A percentile compares a stretch with the other conserved stretches of the same genome.
These are phyloP conservation scores for Mediolabrus comicus DNA, from an alignment of 108 stramenopile genomes.

Conservation along the genomic window DNA sequence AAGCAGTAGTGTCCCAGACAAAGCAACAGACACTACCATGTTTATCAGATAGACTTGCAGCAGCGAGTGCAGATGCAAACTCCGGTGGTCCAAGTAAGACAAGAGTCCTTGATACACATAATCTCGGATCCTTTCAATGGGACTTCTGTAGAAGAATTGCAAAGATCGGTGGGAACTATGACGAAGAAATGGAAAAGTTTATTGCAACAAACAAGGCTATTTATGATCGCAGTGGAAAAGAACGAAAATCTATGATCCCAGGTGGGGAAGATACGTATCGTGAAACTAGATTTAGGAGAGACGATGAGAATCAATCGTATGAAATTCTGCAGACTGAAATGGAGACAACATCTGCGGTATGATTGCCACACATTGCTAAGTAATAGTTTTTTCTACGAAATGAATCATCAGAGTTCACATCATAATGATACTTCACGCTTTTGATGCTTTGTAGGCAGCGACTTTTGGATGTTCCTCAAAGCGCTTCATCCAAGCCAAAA, in stretches of 20 bases:
- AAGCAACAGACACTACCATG: constrained; percentile 31
- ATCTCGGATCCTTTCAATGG: constrained; percentile 74
- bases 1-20: constrained; percentile 54
- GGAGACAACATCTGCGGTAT: background rate
- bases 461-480: constrained; percentile 31
- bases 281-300: constrained; percentile 33
- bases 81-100: constrained; percentile 53
- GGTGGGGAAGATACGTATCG: constrained; percentile 68
- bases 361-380: too few relatives aligned
- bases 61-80: constrained; percentile 49
- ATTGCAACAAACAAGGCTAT: constrained; percentile 74
- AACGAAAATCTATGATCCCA: constrained; percentile 45
- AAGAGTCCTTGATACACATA: constrained; percentile 79
- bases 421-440: background rate
- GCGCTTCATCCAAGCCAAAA: constrained; percentile 45
- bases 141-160: constrained; percentile 75
- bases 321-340: constrained; percentile 12
- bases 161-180: constrained; percentile 56
- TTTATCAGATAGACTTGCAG: constrained; percentile 36
- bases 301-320: constrained; percentile 47
- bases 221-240: constrained; percentile 53
- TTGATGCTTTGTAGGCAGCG: constrained; percentile 46
- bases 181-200: constrained; percentile 56
- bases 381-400: too few relatives aligned
- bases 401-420: too few relatives aligned